Base-by-base conservation (phyloP, 1,284 basidiomycete species). In the Boletus semigastroideus region DNA sequence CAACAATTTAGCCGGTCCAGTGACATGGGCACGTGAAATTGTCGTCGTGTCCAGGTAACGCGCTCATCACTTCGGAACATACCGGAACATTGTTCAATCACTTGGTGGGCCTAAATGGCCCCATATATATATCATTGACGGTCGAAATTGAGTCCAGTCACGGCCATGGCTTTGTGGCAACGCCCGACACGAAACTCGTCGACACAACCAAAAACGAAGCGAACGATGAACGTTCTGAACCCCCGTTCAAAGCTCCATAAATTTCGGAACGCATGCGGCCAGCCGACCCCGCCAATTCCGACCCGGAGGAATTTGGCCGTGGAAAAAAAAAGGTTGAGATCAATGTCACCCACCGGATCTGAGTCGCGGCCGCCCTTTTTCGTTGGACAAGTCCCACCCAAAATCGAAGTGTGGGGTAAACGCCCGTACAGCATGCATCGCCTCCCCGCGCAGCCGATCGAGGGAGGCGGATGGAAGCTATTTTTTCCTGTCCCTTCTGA, bases 341-440 rank as follows among this genome's bases (percentile, higher is more conserved):
- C 48, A 37, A 25, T 34, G 39, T 38, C 5, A 13, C 5, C 11
- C 33, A 42, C 28, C 49, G 56, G 61, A 65, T 59, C 47, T 63
- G 60, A 63, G 61, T 39, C 27, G 9, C 40, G 37, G 25, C 48
- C 60, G 62, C 55, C 43, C 16, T 28, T 47, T 44, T 39, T 42
- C 34, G 16, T 40, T 41, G 40, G 20, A 43, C 31, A 14, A 22
- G 27, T n/a, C n/a, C 49, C 48, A 38, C 42, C 25, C 39, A 42
- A 43, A 48, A 47, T 47, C 54, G 44, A 52, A 63, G 52, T 64
- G 62, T 38, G 61, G 61, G 61, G 61, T 66, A 63, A 25, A 49
- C 42, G 16, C 51, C 40, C 20, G 49, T 25, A 33, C 45, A n/a
- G 22, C 5, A 34, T 22, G 12, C 39, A 36, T 50, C 28, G 51